Conservation (phyloP, 1,284 basidiomycete species). For the Malassezia psittaci region DNA sequence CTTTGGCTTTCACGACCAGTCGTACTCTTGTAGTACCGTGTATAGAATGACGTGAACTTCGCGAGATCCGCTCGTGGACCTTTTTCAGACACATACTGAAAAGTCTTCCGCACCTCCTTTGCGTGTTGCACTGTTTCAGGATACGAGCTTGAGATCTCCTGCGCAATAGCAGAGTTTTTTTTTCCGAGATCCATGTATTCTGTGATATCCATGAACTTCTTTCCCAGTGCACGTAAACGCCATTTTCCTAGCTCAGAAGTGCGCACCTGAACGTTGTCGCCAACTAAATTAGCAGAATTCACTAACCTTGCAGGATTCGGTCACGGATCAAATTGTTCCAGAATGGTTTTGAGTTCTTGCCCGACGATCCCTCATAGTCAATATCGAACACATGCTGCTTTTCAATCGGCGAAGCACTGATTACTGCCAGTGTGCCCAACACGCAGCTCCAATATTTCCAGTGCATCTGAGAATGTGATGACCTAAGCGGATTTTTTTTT, state of each 20-base stretch:
- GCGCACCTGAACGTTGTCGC: not conserved
- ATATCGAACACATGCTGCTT: not conserved
- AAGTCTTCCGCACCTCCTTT: slow-evolving; percentile 19
- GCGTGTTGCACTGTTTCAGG: slow-evolving; percentile 21
- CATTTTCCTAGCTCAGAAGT: slow-evolving; percentile 28
- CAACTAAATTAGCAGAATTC: slow-evolving; percentile 1
- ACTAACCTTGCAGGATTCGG: slow-evolving; percentile 10
- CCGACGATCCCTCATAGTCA: not conserved
- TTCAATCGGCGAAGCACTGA: not conserved
- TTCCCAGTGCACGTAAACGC: slow-evolving; percentile 22
- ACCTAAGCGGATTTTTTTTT: slow-evolving; percentile 5
- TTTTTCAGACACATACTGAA: slow-evolving; percentile 22
- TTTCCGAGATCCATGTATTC: slow-evolving; percentile 18
- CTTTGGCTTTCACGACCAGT: slow-evolving; percentile 64
- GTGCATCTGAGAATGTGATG: not conserved
- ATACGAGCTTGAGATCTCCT: slow-evolving; percentile 12
- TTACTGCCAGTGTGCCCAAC: not conserved
- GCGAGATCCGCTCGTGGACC: slow-evolving; percentile 28
- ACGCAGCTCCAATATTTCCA: not conserved
- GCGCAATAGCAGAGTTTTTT: not conserved
- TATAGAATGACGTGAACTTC: slow-evolving; percentile 53
- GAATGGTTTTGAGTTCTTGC: not conserved
- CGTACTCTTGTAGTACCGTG: slow-evolving; percentile 54
- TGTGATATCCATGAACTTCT: slow-evolving; percentile 40
- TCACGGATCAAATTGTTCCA: not conserved